Conservation (phyloP, 768 basidiomycete genomes). For the Pleurotus djamor region DNA sequence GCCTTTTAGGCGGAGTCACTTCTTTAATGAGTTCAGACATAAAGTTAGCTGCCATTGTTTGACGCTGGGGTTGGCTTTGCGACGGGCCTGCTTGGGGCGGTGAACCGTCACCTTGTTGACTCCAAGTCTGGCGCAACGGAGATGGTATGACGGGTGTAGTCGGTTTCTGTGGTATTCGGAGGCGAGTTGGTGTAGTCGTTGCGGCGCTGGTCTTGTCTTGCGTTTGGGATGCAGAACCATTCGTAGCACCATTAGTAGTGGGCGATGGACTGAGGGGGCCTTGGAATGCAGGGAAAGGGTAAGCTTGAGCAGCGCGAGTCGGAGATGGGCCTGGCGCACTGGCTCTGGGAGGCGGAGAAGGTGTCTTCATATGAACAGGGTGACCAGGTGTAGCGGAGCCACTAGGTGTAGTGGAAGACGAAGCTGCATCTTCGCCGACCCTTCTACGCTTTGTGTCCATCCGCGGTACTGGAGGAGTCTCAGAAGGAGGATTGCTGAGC, state of each 20-base stretch:
- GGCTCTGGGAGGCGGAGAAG: conserved; percentile 23
- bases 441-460: conserved; percentile 62
- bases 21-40: conserved; percentile 74
- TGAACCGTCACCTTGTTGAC: conserved; percentile 30
- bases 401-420: conserved; percentile 27
- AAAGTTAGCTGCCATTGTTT: conserved; percentile 65
- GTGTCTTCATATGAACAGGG: conserved; percentile 12
- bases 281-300: conserved; percentile 33
- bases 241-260: conserved; percentile 14
- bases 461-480: conserved; percentile 16
- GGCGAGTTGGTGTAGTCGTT: conserved; percentile 11
- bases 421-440: conserved; percentile 42
- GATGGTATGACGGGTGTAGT: conserved; percentile 69
- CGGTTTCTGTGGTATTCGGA: conserved; percentile 33
- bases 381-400: conserved; percentile 15
- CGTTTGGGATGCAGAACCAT: background rate
- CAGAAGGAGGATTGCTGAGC: conserved; percentile 12
- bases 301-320: conserved; percentile 21
- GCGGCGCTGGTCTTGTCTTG: no score
- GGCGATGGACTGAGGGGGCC: conserved; percentile 24
- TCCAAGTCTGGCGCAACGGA: conserved; percentile 75
- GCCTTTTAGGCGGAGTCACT: conserved; percentile 59
- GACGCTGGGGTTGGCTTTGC: conserved; percentile 33
- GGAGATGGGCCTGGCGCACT: conserved; percentile 33
- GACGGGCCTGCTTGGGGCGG: conserved; percentile 35